Evolutionary conservation across 2,329 filamentous ascomycete species (phyloP), one percentile per base, ranked within the genome.

Genomic region (Coniochaeta prunicola): DNA sequence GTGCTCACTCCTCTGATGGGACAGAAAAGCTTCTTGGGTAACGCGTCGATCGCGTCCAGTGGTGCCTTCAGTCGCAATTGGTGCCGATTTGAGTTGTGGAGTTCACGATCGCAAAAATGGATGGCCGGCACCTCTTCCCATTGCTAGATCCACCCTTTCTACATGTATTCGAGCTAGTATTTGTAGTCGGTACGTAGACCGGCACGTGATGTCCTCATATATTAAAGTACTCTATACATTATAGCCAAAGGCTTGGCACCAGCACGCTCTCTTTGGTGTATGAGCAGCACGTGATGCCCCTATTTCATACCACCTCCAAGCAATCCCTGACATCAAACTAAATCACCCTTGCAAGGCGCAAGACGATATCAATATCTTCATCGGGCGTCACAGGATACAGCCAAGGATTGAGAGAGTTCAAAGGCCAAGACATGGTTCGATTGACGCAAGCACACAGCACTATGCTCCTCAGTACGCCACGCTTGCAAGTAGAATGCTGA

Each of bases 391-490:
- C 21, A 21, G 40, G 9, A 6, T 45, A 19, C 2, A 12, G 10
- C 10, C 9, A 4, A 10, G n/a, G 4, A 45, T 13, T 7, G 12
- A 30, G 24, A 17, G 1, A 50, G 10, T 19, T 45, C 40, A 28
- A 28, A 21, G 30, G 13, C 15, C 45, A 50, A 28, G 45, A 50
- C 45, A 50, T 30, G 24, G 24, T 50, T 50, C 15, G 7, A 50
- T 50, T 50, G 45, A 28, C 24, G 45, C 45, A 50, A 50, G 45
- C 45, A 50, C n/a, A 50, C 24, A 50, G 13, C 17, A 55, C 12
- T 26, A 56, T 56, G 54, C 54, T 30, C 54, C 54, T 42, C 30
- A 10, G 54, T 56, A 56, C 54, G 54, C 54, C 54, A 56, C 54
- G 54, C 54, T 56, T n/a, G 33, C 54, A 30, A 42, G 26, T 30